Evolutionary conservation across 148 eudicot genomes (phyloP).

Genomic region (Rhododendron kiyosumense): DNA sequence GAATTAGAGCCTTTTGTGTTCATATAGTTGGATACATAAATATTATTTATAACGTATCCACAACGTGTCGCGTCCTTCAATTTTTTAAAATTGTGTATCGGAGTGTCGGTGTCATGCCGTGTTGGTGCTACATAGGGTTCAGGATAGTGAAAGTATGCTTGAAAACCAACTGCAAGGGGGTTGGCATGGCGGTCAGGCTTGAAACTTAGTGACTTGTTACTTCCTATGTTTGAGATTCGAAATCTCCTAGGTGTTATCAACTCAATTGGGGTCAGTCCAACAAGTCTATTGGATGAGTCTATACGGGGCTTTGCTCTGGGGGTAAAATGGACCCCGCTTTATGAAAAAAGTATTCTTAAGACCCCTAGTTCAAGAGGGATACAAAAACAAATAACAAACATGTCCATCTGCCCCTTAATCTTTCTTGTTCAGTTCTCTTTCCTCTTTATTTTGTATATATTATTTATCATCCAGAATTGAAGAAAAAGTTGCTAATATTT

Average conservation of each 20-base stretch:
- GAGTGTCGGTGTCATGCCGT: too few relatives aligned
- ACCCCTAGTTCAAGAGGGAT: background rate
- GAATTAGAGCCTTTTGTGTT: too few relatives aligned
- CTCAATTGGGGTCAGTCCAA: background rate
- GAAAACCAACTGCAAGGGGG: background rate
- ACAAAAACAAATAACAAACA: background rate
- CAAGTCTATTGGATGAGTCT: background rate
- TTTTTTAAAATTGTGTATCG: too few relatives aligned
- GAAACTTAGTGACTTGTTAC: background rate
- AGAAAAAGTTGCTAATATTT: background rate
- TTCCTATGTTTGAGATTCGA: background rate
- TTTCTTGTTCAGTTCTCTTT: background rate
- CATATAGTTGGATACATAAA: too few relatives aligned
- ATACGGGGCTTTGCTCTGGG: background rate
- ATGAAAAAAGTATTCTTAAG: too few relatives aligned
- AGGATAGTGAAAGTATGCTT: background rate
- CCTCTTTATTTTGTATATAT: background rate
- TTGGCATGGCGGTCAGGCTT: background rate
- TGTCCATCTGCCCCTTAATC: background rate
- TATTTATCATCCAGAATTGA: background rate
- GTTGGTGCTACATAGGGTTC: background rate
- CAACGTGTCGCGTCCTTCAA: too few relatives aligned
- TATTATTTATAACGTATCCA: too few relatives aligned
- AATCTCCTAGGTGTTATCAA: background rate
- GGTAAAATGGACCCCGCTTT: background rate